A percentile compares a stretch with the other conserved stretches of the same genome.
These are phyloP conservation scores for Diaporthe destruens DNA, from an alignment of 2,329 filamentous ascomycete genomes.

Conservation along the genomic window DNA sequence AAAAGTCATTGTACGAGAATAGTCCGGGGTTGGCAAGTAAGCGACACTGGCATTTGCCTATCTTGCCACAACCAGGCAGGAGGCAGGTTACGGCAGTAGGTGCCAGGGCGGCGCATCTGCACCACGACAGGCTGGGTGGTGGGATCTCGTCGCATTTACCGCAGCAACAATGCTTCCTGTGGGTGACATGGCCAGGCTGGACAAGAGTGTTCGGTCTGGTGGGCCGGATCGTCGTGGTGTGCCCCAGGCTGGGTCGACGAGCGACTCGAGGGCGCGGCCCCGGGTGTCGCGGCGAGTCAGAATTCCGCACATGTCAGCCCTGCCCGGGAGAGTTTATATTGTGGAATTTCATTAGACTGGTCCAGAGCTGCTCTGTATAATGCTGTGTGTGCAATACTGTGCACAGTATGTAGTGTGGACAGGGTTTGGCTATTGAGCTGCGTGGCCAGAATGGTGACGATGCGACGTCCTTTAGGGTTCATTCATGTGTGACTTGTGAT, in stretches of 20 bases:
- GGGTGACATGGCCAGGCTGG: conserved; percentile 24
- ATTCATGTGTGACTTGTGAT: neutral
- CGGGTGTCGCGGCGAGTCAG: conserved; percentile 8
- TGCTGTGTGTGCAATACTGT: too few species aligned
- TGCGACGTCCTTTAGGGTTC: neutral
- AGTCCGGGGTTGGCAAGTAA: neutral
- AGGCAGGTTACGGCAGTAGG: too few species aligned
- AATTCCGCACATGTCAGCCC: conserved; percentile 19
- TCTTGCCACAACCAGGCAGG: neutral
- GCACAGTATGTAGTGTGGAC: too few species aligned
- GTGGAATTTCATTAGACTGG: conserved; percentile 1
- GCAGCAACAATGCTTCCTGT: conserved; percentile 24
- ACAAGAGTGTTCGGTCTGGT: conserved; percentile 12
- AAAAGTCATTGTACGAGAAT: neutral
- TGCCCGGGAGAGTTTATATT: conserved; percentile 1
- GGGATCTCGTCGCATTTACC: neutral
- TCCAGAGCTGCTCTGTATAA: neutral
- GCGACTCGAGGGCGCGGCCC: neutral
- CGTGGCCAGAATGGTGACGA: neutral
- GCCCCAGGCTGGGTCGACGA: neutral
- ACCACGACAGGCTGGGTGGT: too few species aligned
- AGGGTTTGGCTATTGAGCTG: too few species aligned
- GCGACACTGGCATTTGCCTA: conserved; percentile 14
- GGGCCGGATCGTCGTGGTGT: conserved; percentile 22
- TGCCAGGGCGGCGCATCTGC: neutral